These are phyloP conservation scores for Cutaneotrichosporon curvatum DNA, from an alignment of 1,284 basidiomycete species.

Conservation along the genomic window DNA sequence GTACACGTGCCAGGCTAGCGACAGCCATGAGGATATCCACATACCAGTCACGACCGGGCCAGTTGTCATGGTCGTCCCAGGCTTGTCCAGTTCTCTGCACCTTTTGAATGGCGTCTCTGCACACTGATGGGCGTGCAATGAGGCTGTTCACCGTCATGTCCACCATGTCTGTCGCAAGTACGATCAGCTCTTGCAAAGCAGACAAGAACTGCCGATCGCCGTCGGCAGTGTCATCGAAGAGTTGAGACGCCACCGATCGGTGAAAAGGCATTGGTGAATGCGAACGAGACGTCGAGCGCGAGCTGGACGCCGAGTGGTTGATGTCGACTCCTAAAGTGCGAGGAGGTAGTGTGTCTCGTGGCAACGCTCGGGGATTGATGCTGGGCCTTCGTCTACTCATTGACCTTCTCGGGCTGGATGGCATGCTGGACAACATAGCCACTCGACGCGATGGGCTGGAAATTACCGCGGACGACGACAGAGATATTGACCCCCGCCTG, in stretches of 20 bases:
- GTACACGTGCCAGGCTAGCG: constrained; percentile 87
- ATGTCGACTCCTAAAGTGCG: background rate
- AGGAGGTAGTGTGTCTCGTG: constrained; percentile 20
- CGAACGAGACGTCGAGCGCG: constrained; percentile 92
- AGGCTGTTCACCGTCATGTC: constrained; percentile 84
- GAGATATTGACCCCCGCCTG: constrained; percentile 34
- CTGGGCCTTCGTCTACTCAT: constrained; percentile 33
- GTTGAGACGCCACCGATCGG: constrained; percentile 45
- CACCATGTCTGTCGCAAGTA: constrained; percentile 86
- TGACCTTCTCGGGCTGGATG: constrained; percentile 27
- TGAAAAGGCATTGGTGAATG: constrained; percentile 73
- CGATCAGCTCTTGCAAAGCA: constrained; percentile 89
- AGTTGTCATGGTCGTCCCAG: constrained; percentile 97
- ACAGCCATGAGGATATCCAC: constrained; percentile 95
- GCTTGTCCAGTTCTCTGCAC: constrained; percentile 84
- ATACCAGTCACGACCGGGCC: constrained; percentile 98
- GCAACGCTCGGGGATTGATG: constrained; percentile 29
- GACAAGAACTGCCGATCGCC: constrained; percentile 56
- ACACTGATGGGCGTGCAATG: constrained; percentile 73
- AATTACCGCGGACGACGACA: constrained; percentile 15
- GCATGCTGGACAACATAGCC: constrained; percentile 23
- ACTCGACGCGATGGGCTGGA: constrained; percentile 29
- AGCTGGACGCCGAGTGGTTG: constrained; percentile 63
- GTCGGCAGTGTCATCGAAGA: constrained; percentile 16
- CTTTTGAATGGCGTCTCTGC: constrained; percentile 77